A percentile compares a stretch with the other conserved stretches of the same genome.
These are phyloP conservation scores for Lindgomyces ingoldianus DNA, from an alignment of 495 filamentous ascomycete genomes.

Conservation along the genomic window DNA sequence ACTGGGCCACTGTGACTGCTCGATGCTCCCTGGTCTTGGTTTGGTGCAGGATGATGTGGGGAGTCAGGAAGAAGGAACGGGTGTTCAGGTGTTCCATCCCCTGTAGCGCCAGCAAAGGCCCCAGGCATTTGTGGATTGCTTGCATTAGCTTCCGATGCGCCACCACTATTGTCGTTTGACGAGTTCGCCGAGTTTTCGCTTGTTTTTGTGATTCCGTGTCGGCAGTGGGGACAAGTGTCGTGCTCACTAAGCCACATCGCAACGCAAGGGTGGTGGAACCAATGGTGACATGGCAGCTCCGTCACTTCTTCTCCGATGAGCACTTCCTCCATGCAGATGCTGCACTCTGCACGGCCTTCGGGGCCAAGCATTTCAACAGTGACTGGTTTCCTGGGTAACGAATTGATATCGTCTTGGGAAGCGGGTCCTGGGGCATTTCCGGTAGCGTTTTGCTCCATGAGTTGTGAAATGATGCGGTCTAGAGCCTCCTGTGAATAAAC, in stretches of 20 bases:
- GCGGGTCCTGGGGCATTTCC: constrained; percentile 84
- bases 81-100: constrained; percentile 22
- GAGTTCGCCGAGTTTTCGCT: not conserved
- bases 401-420: constrained; percentile 67
- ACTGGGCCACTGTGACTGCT: not conserved
- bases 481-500: constrained; percentile 90
- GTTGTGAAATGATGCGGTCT: constrained; percentile 80
- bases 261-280: constrained; percentile 83
- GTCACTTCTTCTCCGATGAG: constrained; percentile 72
- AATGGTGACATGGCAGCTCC: constrained; percentile 83
- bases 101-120: constrained; percentile 15
- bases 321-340: constrained; percentile 91
- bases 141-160: not conserved
- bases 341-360: constrained; percentile 74
- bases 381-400: constrained; percentile 68
- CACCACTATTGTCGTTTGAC: not conserved
- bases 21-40: not conserved
- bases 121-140: constrained; percentile 23
- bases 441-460: constrained; percentile 78
- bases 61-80: constrained; percentile 19
- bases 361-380: constrained; percentile 62
- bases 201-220: constrained; percentile 61
- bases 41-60: not conserved
- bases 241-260: constrained; percentile 80
- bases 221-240: constrained; percentile 88